phyloP scores from a whole-genome alignment of 768 basidiomycete species.

The Rhodocollybia butyracea region DNA sequence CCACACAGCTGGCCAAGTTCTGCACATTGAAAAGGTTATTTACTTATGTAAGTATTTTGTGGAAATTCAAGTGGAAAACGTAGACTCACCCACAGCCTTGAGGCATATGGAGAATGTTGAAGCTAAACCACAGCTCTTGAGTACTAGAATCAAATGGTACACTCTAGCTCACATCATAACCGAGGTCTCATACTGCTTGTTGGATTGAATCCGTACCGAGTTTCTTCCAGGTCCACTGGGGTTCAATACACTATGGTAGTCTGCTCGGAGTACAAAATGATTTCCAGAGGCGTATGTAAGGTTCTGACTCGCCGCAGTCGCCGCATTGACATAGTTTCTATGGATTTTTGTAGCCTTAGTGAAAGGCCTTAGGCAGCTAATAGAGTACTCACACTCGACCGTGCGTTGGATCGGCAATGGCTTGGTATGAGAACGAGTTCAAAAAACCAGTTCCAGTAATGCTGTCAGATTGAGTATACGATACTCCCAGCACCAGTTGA shows the following conservation, averaged over 20 bases:
- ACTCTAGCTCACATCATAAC: slow-evolving; percentile 28
- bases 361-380: neutral
- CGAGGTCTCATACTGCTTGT: slow-evolving; percentile 32
- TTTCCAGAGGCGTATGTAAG: slow-evolving; percentile 36
- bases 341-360: neutral
- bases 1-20: slow-evolving; percentile 53
- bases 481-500: slow-evolving; percentile 27
- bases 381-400: slow-evolving; percentile 52
- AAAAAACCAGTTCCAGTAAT: slow-evolving; percentile 46
- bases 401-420: slow-evolving; percentile 52
- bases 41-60: neutral
- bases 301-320: slow-evolving; percentile 35
- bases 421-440: slow-evolving; percentile 44
- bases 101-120: slow-evolving; percentile 52
- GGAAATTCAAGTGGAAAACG: neutral
- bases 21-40: slow-evolving; percentile 1
- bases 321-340: slow-evolving; percentile 38
- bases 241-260: slow-evolving; percentile 30
- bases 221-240: slow-evolving; percentile 33
- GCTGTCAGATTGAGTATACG: slow-evolving; percentile 40
- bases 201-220: slow-evolving; percentile 34
- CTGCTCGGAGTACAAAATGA: slow-evolving; percentile 35
- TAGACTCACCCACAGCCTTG: slow-evolving; percentile 44
- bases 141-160: neutral
- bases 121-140: slow-evolving; percentile 10